Conservation (phyloP, 2,329 filamentous ascomycete genomes). For the Fusarium tjaetaba region DNA sequence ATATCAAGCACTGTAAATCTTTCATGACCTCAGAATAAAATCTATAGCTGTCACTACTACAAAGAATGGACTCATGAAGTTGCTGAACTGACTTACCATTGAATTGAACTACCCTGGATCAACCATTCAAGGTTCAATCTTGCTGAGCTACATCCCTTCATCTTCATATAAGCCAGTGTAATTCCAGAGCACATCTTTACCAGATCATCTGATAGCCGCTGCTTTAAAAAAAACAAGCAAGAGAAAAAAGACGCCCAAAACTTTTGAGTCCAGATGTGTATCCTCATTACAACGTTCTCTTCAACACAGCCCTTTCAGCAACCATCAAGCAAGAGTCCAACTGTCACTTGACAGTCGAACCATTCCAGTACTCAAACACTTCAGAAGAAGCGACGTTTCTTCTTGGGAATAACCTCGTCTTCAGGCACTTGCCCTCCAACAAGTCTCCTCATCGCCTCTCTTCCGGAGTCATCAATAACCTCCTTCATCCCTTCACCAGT, state of each 20-base stretch:
- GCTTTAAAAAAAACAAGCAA: background rate
- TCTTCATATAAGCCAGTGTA: background rate
- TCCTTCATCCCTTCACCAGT: conserved; percentile 49
- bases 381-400: conserved; percentile 34
- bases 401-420: conserved; percentile 16
- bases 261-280: background rate
- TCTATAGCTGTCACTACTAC: background rate
- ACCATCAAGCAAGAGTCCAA: background rate
- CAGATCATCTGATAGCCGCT: background rate
- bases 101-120: background rate
- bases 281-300: background rate
- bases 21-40: background rate
- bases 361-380: background rate
- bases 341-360: background rate
- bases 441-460: conserved; percentile 38
- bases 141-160: background rate
- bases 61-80: background rate
- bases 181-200: background rate
- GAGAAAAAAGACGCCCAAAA: background rate
- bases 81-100: background rate
- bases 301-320: background rate
- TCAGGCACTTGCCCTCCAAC: conserved; percentile 12
- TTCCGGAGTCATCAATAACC: conserved; percentile 43
- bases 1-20: background rate
- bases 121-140: background rate